Evolutionary conservation across 2,329 filamentous ascomycete genomes (phyloP).

Genomic region (Lasiodiplodia gonubiensis): DNA sequence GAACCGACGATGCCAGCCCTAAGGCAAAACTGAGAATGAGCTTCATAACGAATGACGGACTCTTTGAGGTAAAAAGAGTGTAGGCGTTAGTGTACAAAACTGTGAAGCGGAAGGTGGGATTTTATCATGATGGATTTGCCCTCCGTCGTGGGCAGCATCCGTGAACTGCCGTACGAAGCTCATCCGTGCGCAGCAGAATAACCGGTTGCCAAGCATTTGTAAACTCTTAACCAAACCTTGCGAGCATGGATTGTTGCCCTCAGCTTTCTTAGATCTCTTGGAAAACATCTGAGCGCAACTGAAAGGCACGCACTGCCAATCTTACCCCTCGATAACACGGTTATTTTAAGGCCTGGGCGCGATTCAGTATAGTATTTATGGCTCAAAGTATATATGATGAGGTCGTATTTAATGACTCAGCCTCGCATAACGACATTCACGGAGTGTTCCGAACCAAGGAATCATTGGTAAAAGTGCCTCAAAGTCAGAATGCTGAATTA

Average conservation of each 20-base stretch:
- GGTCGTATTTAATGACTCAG: slow-evolving; percentile 3
- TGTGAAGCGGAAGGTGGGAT: not conserved
- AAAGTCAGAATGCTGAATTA: not conserved
- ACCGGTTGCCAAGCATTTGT: too few species aligned
- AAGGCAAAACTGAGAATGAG: not conserved
- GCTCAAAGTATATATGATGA: not conserved
- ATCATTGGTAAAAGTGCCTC: not conserved
- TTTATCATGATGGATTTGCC: not conserved
- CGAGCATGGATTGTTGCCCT: too few species aligned
- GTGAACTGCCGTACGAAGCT: not conserved
- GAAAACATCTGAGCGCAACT: too few species aligned
- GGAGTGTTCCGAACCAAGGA: not conserved
- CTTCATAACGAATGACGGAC: not conserved
- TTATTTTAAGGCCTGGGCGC: not conserved
- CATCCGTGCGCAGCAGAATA: not conserved
- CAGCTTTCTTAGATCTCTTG: too few species aligned
- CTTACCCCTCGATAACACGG: not conserved
- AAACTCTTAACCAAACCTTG: too few species aligned
- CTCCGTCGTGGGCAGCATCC: not conserved
- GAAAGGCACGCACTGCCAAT: too few species aligned
- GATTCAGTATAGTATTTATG: not conserved
- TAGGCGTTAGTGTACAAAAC: not conserved
- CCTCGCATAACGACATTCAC: not conserved
- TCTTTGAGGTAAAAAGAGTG: not conserved
- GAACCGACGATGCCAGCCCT: not conserved